Evolutionary conservation across 352 stramenopile genomes (phyloP), one percentile per base, ranked within the genome.

Genomic region (Sclerospora graminicola): DNA sequence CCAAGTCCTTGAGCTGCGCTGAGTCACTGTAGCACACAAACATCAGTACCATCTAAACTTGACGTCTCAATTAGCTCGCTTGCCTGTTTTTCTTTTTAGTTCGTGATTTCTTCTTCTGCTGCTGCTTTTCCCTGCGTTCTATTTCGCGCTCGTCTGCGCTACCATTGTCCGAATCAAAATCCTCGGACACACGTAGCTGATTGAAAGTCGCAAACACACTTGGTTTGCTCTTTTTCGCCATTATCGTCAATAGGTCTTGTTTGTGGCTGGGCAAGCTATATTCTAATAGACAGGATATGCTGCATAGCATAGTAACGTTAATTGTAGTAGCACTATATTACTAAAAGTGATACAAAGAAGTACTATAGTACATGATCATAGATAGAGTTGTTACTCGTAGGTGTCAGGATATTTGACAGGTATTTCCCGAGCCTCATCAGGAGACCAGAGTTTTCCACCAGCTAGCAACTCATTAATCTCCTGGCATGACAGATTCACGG

Each of bases 1-100:
- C 77, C 26, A 89, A 53, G 39, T 82, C 74, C 48, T 89, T 89
- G 5, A 89, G 65, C 47, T 69, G 51, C 4, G 62, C 58, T n/a
- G 63, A 69, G 38, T 87, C 74, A 30, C 71, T 83, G 48, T n/a
- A 36, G 24, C 13, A 28, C 14, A 36, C 9, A 51, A 23, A 42
- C 9, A 49, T 14, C 11, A 29, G 10, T 21, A 32, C 11, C 19
- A 35, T 7, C 30, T 20, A 18, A 9, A 35, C 30, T 20, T 8
- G 5, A 19, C 1, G 16, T 8, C 30, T 24, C 21, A 19, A 5
- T 18, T 30, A n/a, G 14, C 24, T 11, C 14, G 16, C 27, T 57
- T 48, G 67, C 74, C 44, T 84, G 66, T 52, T 84, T 40, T 82
- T 87, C 60, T 87, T 87, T 60, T 84, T 84, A 54, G 47, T 68